Conservation (phyloP, 768 basidiomycete species). For the Agaricus blazei region DNA sequence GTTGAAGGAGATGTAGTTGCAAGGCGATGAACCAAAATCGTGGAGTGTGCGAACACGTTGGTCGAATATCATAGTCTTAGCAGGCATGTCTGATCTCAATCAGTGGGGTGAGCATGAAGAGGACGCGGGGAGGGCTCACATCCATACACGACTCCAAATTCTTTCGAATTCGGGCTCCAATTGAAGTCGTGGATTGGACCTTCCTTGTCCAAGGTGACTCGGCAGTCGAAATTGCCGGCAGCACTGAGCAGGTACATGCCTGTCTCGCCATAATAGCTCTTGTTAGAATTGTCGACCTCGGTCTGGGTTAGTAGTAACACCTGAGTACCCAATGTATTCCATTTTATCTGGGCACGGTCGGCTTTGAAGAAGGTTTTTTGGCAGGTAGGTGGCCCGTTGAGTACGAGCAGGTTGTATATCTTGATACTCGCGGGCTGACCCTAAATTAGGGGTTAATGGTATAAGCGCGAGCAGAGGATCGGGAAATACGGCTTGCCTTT, state of each 20-base stretch:
- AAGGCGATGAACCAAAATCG: conserved; percentile 86
- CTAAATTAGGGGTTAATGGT: conserved; percentile 26
- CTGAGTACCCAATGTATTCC: conserved; percentile 93
- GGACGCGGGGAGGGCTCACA: conserved; percentile 51
- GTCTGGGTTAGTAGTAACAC: conserved; percentile 90
- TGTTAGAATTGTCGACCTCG: conserved; percentile 95
- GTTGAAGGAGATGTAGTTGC: conserved; percentile 93
- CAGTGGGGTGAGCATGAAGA: background rate
- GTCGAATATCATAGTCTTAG: conserved; percentile 89
- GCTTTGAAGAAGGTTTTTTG: conserved; percentile 96
- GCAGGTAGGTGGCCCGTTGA: conserved; percentile 61
- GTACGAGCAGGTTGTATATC: conserved; percentile 69
- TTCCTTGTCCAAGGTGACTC: conserved; percentile 88
- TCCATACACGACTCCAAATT: conserved; percentile 95
- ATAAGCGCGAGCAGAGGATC: background rate
- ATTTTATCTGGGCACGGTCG: conserved; percentile 89
- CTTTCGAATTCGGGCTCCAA: conserved; percentile 96
- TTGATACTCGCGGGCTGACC: conserved; percentile 86
- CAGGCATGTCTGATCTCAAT: conserved; percentile 75
- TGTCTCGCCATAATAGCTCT: conserved; percentile 98
- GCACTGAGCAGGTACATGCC: conserved; percentile 90
- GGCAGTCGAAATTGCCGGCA: conserved; percentile 90
- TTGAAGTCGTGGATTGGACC: conserved; percentile 95
- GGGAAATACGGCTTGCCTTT: conserved; percentile 48
- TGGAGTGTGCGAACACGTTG: conserved; percentile 81